These are phyloP conservation scores for Blastomyces silverae DNA, from an alignment of 2,329 filamentous ascomycete genomes.

Conservation along the genomic window DNA sequence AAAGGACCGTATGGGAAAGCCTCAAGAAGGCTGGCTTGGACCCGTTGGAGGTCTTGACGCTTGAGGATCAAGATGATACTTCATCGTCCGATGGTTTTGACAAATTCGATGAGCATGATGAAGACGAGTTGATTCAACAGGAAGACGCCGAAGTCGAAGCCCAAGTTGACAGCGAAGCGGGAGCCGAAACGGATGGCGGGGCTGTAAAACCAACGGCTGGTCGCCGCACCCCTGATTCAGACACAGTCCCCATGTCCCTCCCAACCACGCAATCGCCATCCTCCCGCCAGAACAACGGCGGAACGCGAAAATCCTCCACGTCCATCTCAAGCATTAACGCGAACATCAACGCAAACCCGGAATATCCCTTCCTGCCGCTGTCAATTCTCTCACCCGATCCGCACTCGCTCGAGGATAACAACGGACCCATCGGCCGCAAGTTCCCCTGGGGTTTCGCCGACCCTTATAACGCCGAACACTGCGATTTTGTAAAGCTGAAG, in stretches of 20 bases:
- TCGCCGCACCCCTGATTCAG: constrained; percentile 28
- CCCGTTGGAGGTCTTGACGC: constrained; percentile 74
- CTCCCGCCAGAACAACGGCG: constrained; percentile 33
- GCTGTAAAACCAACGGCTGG: constrained; percentile 17
- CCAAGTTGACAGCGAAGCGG: constrained; percentile 23
- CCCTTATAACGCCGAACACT: constrained; percentile 83
- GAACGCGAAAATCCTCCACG: constrained; percentile 43
- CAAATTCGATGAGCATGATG: constrained; percentile 46
- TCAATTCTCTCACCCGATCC: constrained; percentile 91
- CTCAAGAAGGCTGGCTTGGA: constrained; percentile 81
- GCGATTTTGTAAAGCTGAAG: constrained; percentile 85
- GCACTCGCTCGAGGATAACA: constrained; percentile 56
- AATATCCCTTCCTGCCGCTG: constrained; percentile 68
- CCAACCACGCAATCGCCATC: constrained; percentile 16
- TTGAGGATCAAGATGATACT: constrained; percentile 67
- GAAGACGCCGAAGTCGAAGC: constrained; percentile 26
- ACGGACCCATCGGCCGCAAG: constrained; percentile 61
- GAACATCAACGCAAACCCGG: constrained; percentile 19
- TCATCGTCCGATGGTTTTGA: constrained; percentile 41
- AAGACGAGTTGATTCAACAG: constrained; percentile 32
- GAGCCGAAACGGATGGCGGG: constrained; percentile 23
- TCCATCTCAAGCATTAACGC: constrained; percentile 26
- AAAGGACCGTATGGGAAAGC: constrained; percentile 82
- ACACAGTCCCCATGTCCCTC: constrained; percentile 14
- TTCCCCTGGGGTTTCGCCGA: constrained; percentile 98